Conservation (phyloP, 2,329 filamentous ascomycete genomes). For the Xylariaceae sp. region DNA sequence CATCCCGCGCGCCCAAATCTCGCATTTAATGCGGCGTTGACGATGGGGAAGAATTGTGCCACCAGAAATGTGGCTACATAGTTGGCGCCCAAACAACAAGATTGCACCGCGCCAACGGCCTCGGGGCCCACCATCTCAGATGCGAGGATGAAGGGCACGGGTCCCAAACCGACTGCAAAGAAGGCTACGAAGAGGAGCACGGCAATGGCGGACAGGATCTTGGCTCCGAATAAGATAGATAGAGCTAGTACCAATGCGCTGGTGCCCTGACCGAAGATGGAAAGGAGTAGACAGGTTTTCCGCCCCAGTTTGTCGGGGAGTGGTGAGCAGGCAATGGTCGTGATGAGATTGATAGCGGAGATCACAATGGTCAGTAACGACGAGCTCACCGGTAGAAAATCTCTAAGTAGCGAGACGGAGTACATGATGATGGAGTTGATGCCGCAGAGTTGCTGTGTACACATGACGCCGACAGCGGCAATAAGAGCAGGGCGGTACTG, state of each 20-base stretch:
- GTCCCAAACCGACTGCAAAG: constrained; percentile 87
- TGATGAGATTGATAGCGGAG: constrained; percentile 79
- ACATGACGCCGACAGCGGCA: constrained; percentile 86
- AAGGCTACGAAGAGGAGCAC: constrained; percentile 83
- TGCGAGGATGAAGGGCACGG: constrained; percentile 90
- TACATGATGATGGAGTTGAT: constrained; percentile 99
- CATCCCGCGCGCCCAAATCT: constrained; percentile 66
- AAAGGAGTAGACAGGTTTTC: constrained; percentile 78
- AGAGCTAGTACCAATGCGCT: constrained; percentile 75
- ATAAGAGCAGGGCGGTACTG: constrained; percentile 70
- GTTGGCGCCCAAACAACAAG: constrained; percentile 80
- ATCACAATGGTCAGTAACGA: constrained; percentile 83
- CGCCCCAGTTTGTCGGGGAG: constrained; percentile 84
- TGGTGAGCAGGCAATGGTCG: constrained; percentile 76
- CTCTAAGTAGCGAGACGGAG: constrained; percentile 81
- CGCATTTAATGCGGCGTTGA: constrained; percentile 69
- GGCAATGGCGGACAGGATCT: constrained; percentile 73
- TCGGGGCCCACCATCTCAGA: constrained; percentile 87
- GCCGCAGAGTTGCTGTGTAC: constrained; percentile 85
- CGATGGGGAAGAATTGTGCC: constrained; percentile 88
- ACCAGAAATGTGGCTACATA: constrained; percentile 90
- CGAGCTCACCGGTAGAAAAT: constrained; percentile 76
- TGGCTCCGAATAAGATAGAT: constrained; percentile 69
- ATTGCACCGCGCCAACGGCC: constrained; percentile 87
- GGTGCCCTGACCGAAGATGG: constrained; percentile 77